Base-by-base conservation (phyloP, 2,329 filamentous ascomycete species). In the Epichloe coenophiala region DNA sequence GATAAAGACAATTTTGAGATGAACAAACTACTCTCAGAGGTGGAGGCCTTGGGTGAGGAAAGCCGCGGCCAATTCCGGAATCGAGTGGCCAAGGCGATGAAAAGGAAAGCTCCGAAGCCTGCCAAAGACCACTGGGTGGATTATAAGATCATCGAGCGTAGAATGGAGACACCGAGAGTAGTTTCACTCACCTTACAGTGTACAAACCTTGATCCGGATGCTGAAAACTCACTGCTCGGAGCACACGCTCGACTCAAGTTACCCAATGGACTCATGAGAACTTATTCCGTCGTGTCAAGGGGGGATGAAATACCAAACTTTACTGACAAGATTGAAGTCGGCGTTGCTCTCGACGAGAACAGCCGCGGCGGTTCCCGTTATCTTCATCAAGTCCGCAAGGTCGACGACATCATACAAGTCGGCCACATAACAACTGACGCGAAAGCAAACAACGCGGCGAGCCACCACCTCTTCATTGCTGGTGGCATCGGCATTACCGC, bases 401-500 rank as follows among this genome's bases (percentile, higher is more conserved):
- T 70, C 1, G 78, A 77, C 0, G 73, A 78, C 51, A 56, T 68
- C 3, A 55, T 85, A 7, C 68, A 71, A 8, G 71, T 78, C 1
- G 71, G 74, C 2, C 69, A 70, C 35, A 70, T 81, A 33, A 77
- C 72, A 0, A 60, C 65, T 0, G 75, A 71, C 41, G 70, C 81
- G 23, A 70, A 71, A 2, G 62, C 72, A 2, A 67, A 66, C 0
- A 59, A 52, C 2, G 64, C 70, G 1, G 76, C 76, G 7, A 78
- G 76, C 55, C 70, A 76, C 47, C 80, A 84, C 55, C 68, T 84
- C 39, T 78, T 84, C 57, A 74, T 86, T 33, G 78, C 73, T 0
- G 81, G 77, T 9, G 82, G 81, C 0, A 78, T 85, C 33, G 82
- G 81, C 0, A 75, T 85, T 54, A 85, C 82, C 2, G 81, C 81